A percentile compares a stretch with the other conserved stretches of the same genome.
Evolutionary conservation across 768 basidiomycete genomes (phyloP).

Genomic region (Tulasnella sp.): DNA sequence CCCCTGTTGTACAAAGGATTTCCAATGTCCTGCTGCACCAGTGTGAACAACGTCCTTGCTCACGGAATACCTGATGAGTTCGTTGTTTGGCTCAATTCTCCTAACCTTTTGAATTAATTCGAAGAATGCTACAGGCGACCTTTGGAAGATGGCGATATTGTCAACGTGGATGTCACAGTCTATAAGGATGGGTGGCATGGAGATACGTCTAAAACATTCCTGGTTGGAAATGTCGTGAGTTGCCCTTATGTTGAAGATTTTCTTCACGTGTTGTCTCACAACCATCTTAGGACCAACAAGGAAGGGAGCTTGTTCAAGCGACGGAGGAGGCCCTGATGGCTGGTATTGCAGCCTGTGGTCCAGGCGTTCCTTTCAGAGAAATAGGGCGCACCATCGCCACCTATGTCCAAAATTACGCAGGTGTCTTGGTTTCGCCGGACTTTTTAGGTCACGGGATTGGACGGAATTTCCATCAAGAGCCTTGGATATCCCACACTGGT

Average conservation of each 20-base stretch:
- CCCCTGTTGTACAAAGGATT: constrained; percentile 73
- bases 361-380: constrained; percentile 59
- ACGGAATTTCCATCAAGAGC: constrained; percentile 68
- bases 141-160: constrained; percentile 75
- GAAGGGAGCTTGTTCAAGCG: constrained; percentile 58
- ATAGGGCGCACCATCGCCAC: constrained; percentile 71
- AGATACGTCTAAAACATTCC: constrained; percentile 80
- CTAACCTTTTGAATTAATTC: neutral
- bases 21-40: constrained; percentile 78
- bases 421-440: constrained; percentile 63
- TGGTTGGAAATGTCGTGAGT: constrained; percentile 71
- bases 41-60: constrained; percentile 80
- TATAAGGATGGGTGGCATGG: constrained; percentile 84
- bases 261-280: neutral
- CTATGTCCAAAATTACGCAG: constrained; percentile 39
- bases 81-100: constrained; percentile 34
- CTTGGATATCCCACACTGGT: constrained; percentile 81
- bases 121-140: constrained; percentile 53
- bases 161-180: constrained; percentile 86
- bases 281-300: constrained; percentile 59
- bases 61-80: constrained; percentile 93
- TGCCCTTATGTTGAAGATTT: neutral
- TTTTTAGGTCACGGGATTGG: constrained; percentile 90
- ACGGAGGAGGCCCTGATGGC: constrained; percentile 63
- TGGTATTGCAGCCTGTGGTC: constrained; percentile 72